Percentiles rank a stretch among this genome's conserved stretches.
Evolutionary conservation across 768 basidiomycete species (phyloP).

Genomic region (Collybiopsis luxurians): DNA sequence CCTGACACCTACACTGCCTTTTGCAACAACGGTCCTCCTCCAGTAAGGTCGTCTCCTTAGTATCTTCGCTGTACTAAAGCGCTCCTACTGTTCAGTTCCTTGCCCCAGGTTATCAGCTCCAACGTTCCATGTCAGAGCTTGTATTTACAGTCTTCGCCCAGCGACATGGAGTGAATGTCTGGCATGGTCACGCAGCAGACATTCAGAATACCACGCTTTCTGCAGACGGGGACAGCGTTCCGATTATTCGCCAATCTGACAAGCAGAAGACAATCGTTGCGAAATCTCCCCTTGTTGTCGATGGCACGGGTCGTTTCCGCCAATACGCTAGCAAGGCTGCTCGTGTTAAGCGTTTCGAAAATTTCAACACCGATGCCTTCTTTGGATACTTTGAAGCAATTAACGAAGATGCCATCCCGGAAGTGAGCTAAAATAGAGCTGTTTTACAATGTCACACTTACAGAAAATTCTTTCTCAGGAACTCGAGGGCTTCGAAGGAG

Average conservation of each 20-base stretch:
- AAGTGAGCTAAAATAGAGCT: neutral
- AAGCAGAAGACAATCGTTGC: neutral
- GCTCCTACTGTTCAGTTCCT: neutral
- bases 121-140: slow-evolving; percentile 14
- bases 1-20: slow-evolving; percentile 10
- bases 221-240: slow-evolving; percentile 9
- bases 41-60: neutral
- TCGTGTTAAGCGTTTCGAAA: slow-evolving; percentile 13
- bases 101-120: slow-evolving; percentile 10
- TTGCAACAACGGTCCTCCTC: slow-evolving; percentile 14
- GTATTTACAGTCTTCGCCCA: slow-evolving; percentile 14
- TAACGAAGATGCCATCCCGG: slow-evolving; percentile 6
- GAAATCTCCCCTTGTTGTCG: slow-evolving; percentile 11
- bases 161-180: slow-evolving; percentile 13
- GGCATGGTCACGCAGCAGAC: slow-evolving; percentile 11
- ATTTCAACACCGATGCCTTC: slow-evolving; percentile 14
- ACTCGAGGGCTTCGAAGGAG: slow-evolving; percentile 12
- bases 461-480: neutral
- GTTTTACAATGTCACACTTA: neutral
- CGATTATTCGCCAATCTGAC: neutral
- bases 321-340: neutral
- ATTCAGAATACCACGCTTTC: slow-evolving; percentile 10
- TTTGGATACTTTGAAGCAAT: slow-evolving; percentile 11
- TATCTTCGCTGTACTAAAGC: neutral
- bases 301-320: slow-evolving; percentile 11